phyloP scores from a whole-genome alignment of 1,284 basidiomycete species.

The Acaromyces ingoldii region DNA sequence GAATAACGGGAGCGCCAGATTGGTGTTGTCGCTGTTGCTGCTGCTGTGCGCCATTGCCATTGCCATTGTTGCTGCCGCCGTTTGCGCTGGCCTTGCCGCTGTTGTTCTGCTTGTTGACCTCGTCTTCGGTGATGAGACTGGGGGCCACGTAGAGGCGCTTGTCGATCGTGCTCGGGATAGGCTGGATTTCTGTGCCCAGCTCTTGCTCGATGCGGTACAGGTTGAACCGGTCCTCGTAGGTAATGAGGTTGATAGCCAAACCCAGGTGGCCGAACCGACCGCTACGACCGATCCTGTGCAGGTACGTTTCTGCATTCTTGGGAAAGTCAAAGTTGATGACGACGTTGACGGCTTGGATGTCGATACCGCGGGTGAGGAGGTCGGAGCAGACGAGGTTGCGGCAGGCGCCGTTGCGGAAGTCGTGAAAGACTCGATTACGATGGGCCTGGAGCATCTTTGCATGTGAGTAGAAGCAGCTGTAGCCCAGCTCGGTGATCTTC shows the following conservation, averaged over 20 bases:
- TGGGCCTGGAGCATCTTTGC: conserved; percentile 99
- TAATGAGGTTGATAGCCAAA: conserved; percentile 82
- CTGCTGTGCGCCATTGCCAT: conserved; percentile 10
- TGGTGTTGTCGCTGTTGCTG: conserved; percentile 21
- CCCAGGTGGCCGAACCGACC: conserved; percentile 96
- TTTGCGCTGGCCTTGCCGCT: conserved; percentile 8
- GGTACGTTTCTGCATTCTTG: conserved; percentile 96
- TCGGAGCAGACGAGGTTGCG: conserved; percentile 94
- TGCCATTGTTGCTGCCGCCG: conserved; percentile 10
- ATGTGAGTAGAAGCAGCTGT: conserved; percentile 99
- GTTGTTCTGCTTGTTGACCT: conserved; percentile 8
- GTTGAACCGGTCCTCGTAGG: conserved; percentile 93
- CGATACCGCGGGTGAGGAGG: conserved; percentile 95
- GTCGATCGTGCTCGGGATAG: conserved; percentile 87
- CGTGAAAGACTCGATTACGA: conserved; percentile 98
- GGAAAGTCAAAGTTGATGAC: conserved; percentile 99
- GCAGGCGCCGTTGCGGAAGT: conserved; percentile 96
- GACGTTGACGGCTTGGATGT: conserved; percentile 98
- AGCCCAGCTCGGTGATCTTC: conserved; percentile 97
- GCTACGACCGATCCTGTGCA: conserved; percentile 94
- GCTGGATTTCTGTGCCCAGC: conserved; percentile 93
- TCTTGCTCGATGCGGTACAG: conserved; percentile 97
- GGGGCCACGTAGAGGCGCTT: conserved; percentile 69
- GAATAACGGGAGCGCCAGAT: conserved; percentile 48
- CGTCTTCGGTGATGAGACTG: conserved; percentile 32